Conservation (phyloP, 2,329 filamentous ascomycete genomes). For the Pseudocercospora macadamiae region DNA sequence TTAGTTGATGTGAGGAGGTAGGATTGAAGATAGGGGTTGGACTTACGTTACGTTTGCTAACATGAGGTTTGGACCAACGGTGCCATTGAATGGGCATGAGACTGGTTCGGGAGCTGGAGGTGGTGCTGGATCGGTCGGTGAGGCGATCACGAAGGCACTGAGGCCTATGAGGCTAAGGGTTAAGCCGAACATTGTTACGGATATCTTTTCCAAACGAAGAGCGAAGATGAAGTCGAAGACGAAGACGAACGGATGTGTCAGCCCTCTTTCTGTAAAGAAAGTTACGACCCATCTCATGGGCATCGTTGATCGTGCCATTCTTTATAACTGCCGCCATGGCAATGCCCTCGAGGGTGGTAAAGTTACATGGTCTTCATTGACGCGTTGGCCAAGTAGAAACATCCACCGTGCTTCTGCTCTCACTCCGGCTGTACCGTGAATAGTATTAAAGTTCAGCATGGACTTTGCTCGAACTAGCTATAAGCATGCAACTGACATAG, state of each 20-base stretch:
- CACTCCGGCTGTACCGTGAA: not conserved
- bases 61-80: slow-evolving; percentile 14
- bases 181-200: slow-evolving; percentile 4
- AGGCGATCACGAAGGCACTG: not conserved
- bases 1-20: not conserved
- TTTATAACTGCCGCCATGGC: not conserved
- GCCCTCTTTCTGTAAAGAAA: not conserved
- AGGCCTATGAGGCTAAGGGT: not conserved
- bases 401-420: no score
- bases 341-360: not conserved
- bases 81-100: slow-evolving; percentile 12
- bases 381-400: not conserved
- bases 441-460: no score
- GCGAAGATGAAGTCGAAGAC: no score
- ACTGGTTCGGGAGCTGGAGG: not conserved
- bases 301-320: not conserved
- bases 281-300: not conserved
- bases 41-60: slow-evolving; percentile 14
- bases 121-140: not conserved
- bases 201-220: no score
- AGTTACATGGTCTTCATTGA: not conserved
- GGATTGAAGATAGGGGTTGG: not conserved
- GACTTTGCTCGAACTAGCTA: not conserved
- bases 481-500: not conserved
- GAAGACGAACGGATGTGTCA: no score